phyloP scores from a whole-genome alignment of 2,329 filamentous ascomycete genomes.

The Thielaviopsis ethacetica region DNA sequence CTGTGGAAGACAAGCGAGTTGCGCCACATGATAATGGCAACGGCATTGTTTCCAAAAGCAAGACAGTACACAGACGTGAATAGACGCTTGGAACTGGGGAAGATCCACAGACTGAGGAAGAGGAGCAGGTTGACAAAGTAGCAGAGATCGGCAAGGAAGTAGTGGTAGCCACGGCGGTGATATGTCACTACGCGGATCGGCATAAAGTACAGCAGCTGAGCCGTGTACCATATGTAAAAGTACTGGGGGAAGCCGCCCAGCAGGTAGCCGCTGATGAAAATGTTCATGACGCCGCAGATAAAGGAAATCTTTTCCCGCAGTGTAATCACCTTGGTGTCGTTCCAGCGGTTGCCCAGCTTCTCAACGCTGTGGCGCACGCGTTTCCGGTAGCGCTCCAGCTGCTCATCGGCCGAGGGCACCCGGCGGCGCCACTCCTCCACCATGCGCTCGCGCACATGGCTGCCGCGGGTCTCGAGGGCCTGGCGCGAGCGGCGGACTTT shows the following conservation, averaged over 20 bases:
- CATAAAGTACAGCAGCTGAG: slow-evolving; percentile 86
- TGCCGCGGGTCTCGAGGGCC: slow-evolving; percentile 57
- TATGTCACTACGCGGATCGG: slow-evolving; percentile 88
- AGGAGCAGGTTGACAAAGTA: slow-evolving; percentile 93
- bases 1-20: slow-evolving; percentile 98
- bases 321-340: slow-evolving; percentile 75
- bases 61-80: slow-evolving; percentile 88
- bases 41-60: slow-evolving; percentile 88
- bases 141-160: slow-evolving; percentile 92
- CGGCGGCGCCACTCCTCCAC: slow-evolving; percentile 85
- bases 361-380: slow-evolving; percentile 85
- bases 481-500: slow-evolving; percentile 73
- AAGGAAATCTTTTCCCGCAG: slow-evolving; percentile 88
- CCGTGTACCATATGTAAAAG: slow-evolving; percentile 88
- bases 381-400: slow-evolving; percentile 76
- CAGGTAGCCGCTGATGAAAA: slow-evolving; percentile 89
- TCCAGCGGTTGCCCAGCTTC: slow-evolving; percentile 70
- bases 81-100: slow-evolving; percentile 76
- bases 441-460: slow-evolving; percentile 71
- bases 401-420: slow-evolving; percentile 75
- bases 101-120: slow-evolving; percentile 72
- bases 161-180: slow-evolving; percentile 81
- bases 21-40: slow-evolving; percentile 97
- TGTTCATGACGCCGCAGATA: slow-evolving; percentile 90
- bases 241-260: slow-evolving; percentile 72